Conservation (phyloP, 495 filamentous ascomycete species). For the Parachaetomium inaequale region DNA sequence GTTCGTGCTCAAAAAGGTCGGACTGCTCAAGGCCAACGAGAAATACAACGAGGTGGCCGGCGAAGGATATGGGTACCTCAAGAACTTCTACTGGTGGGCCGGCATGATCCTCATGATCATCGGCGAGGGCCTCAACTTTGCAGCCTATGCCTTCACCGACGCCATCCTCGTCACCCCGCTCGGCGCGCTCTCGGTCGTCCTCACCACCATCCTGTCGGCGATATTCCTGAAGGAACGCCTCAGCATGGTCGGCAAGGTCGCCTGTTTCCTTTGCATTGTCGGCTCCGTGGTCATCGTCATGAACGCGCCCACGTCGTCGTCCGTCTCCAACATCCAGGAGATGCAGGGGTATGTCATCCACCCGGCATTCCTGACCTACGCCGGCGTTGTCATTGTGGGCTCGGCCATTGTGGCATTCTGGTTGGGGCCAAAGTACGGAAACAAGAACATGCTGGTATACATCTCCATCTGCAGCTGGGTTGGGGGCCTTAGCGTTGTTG, state of each 20-base stretch:
- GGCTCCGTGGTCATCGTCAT: slow-evolving; percentile 90
- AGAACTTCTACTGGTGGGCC: slow-evolving; percentile 92
- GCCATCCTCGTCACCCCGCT: slow-evolving; percentile 94
- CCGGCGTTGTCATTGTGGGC: slow-evolving; percentile 76
- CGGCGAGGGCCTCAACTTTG: slow-evolving; percentile 96
- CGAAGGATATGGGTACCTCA: slow-evolving; percentile 96
- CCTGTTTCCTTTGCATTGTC: slow-evolving; percentile 91
- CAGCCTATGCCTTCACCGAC: slow-evolving; percentile 95
- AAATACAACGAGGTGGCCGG: slow-evolving; percentile 97
- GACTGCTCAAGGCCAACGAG: slow-evolving; percentile 84
- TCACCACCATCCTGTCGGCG: slow-evolving; percentile 87
- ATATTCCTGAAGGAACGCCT: slow-evolving; percentile 95
- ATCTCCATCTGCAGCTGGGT: slow-evolving; percentile 92
- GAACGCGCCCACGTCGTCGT: slow-evolving; percentile 84
- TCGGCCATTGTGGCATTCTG: slow-evolving; percentile 71
- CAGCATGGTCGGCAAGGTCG: slow-evolving; percentile 92
- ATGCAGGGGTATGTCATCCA: slow-evolving; percentile 86
- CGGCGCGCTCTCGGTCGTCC: slow-evolving; percentile 91
- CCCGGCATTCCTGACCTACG: slow-evolving; percentile 81
- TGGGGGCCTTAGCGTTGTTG: slow-evolving; percentile 90
- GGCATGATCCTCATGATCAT: slow-evolving; percentile 98
- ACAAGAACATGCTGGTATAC: slow-evolving; percentile 97
- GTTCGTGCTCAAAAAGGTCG: slow-evolving; percentile 93
- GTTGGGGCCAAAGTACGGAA: slow-evolving; percentile 85
- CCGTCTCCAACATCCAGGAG: slow-evolving; percentile 84